Conservation (phyloP, 2,329 filamentous ascomycete genomes). For the Botrytis fabae region DNA sequence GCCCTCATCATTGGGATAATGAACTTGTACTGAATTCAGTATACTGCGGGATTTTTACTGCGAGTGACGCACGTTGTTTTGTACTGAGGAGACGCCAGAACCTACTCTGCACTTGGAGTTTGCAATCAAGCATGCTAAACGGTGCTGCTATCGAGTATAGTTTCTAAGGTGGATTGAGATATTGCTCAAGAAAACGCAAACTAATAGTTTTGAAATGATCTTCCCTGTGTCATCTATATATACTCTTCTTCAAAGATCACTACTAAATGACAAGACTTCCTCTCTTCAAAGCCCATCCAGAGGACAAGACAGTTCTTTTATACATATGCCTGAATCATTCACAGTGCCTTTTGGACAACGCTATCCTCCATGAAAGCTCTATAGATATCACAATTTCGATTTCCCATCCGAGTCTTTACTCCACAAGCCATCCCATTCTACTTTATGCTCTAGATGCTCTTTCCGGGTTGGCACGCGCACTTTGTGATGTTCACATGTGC, state of each 20-base stretch:
- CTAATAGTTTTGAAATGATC: neutral
- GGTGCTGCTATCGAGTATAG: neutral
- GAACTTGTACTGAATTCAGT: neutral
- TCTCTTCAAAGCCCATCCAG: neutral
- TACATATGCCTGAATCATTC: too few species aligned
- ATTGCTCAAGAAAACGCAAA: neutral
- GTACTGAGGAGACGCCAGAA: neutral
- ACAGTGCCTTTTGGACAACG: neutral
- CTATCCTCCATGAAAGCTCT: too few species aligned
- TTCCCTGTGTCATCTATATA: neutral
- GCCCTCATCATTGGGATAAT: neutral
- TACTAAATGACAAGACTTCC: neutral
- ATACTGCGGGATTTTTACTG: neutral
- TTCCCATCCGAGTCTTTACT: constrained; percentile 17
- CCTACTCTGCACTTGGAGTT: neutral
- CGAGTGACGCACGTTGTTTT: neutral
- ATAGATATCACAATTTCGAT: constrained; percentile 40
- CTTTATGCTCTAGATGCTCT: constrained; percentile 44
- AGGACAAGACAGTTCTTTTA: neutral
- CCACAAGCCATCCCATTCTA: constrained; percentile 46
- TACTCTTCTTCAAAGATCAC: neutral
- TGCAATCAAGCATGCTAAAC: neutral
- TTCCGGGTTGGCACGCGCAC: constrained; percentile 46
- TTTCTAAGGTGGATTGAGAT: neutral
- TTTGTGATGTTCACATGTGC: constrained; percentile 55